These are phyloP conservation scores for Megacollybia marginata DNA, from an alignment of 768 basidiomycete genomes.

Conservation along the genomic window DNA sequence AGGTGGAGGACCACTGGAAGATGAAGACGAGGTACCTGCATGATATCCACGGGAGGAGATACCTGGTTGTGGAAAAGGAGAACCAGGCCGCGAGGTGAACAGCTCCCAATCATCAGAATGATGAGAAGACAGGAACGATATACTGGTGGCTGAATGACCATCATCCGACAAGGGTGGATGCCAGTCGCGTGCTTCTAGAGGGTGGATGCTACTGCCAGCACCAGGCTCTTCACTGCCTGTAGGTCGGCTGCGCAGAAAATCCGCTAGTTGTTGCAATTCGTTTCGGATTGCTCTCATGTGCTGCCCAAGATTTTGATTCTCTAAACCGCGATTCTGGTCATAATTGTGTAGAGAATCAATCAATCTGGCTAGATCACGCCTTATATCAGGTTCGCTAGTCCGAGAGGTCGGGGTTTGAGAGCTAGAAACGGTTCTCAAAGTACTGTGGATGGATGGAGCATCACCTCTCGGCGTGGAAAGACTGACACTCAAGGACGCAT, in stretches of 20 bases:
- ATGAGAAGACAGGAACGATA: constrained; percentile 47
- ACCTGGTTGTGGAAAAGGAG: constrained; percentile 1
- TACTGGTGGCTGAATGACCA: constrained; percentile 32
- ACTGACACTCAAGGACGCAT: constrained; percentile 40
- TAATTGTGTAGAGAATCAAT: constrained; percentile 49
- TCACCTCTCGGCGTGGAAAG: constrained; percentile 40
- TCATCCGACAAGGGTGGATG: constrained; percentile 9
- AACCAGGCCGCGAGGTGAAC: constrained; percentile 9
- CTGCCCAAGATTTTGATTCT: constrained; percentile 55
- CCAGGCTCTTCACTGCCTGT: constrained; percentile 1
- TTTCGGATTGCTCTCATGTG: constrained; percentile 66
- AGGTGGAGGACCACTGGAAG: constrained; percentile 3
- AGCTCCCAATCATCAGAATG: constrained; percentile 63
- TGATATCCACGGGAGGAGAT: background rate
- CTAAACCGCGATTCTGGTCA: constrained; percentile 53
- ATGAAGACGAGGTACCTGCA: background rate
- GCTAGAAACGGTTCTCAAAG: constrained; percentile 35
- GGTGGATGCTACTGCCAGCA: constrained; percentile 2
- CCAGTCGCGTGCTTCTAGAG: constrained; percentile 1
- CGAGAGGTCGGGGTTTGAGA: constrained; percentile 42
- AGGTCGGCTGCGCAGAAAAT: constrained; percentile 34
- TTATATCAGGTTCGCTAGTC: constrained; percentile 22
- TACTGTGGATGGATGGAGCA: constrained; percentile 40
- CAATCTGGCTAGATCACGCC: constrained; percentile 34
- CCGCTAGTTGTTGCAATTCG: constrained; percentile 59